Conservation (phyloP, 1,284 basidiomycete species). For the Sporisorium exsertum region DNA sequence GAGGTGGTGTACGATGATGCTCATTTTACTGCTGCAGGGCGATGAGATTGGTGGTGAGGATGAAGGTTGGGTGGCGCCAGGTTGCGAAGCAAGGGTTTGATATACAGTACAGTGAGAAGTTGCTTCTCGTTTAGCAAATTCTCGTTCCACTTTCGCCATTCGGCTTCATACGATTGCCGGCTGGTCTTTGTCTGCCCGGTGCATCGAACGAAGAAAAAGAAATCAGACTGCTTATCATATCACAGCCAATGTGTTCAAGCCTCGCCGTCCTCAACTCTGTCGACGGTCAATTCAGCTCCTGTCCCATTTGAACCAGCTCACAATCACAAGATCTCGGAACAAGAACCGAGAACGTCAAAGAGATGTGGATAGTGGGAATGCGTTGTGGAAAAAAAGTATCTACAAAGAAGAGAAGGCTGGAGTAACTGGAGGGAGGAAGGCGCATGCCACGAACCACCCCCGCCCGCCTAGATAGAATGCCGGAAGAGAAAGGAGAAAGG, state of each 20-base stretch:
- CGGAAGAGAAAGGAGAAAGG: background rate
- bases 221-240: too few relatives aligned
- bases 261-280: too few relatives aligned
- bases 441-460: background rate
- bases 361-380: constrained; percentile 10
- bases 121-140: too few relatives aligned
- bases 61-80: background rate
- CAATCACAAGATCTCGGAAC: too few relatives aligned
- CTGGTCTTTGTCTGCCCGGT: background rate
- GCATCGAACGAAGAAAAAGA: background rate
- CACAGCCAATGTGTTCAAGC: too few relatives aligned
- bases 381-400: constrained; percentile 6
- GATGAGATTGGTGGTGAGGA: background rate
- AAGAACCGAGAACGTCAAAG: background rate
- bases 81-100: background rate
- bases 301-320: too few relatives aligned
- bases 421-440: background rate
- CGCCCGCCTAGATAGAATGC: too few relatives aligned
- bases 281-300: too few relatives aligned
- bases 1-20: constrained; percentile 64
- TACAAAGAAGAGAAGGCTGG: background rate
- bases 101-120: too few relatives aligned
- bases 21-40: constrained; percentile 41
- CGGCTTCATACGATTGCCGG: background rate
- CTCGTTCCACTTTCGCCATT: background rate